Percentiles rank a stretch among this genome's conserved stretches.
Conservation (phyloP, 108 stramenopile genomes). For the Skeletonema menzelii region DNA sequence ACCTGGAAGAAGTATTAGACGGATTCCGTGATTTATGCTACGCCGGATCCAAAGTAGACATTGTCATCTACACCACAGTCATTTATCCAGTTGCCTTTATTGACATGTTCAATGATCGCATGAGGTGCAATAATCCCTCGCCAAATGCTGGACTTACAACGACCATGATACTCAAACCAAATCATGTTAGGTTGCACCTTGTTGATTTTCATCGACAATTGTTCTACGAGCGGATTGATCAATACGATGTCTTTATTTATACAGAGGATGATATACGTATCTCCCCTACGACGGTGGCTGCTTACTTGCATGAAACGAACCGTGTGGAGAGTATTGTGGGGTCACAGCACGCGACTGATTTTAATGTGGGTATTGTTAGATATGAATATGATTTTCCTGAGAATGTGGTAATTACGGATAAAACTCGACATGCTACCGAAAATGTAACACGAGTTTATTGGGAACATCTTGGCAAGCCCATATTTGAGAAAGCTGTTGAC, state of each 20-base stretch:
- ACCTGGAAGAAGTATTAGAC: slow-evolving; percentile 84
- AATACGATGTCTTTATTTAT: slow-evolving; percentile 85
- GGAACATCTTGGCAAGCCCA: slow-evolving; percentile 68
- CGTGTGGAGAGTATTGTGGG: slow-evolving; percentile 58
- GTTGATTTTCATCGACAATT: slow-evolving; percentile 81
- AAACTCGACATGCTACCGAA: slow-evolving; percentile 81
- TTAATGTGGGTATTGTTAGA: slow-evolving; percentile 85
- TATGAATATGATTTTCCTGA: slow-evolving; percentile 89
- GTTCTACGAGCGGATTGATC: slow-evolving; percentile 76
- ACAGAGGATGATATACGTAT: slow-evolving; percentile 88
- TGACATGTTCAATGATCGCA: slow-evolving; percentile 76
- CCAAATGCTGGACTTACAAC: slow-evolving; percentile 55
- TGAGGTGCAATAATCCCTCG: slow-evolving; percentile 55
- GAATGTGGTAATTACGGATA: slow-evolving; percentile 83
- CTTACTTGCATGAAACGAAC: slow-evolving; percentile 77
- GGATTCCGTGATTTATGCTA: slow-evolving; percentile 74
- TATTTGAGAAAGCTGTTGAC: slow-evolving; percentile 58
- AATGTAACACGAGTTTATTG: slow-evolving; percentile 87
- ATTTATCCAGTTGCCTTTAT: slow-evolving; percentile 57
- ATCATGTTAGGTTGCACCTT: slow-evolving; percentile 65
- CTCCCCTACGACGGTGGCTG: slow-evolving; percentile 72
- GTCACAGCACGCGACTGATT: slow-evolving; percentile 46
- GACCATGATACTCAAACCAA: slow-evolving; percentile 57
- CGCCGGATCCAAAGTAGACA: slow-evolving; percentile 73
- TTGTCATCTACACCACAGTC: slow-evolving; percentile 77